Conservation (phyloP, 768 basidiomycete species). For the Hypsizygus marmoreus region DNA sequence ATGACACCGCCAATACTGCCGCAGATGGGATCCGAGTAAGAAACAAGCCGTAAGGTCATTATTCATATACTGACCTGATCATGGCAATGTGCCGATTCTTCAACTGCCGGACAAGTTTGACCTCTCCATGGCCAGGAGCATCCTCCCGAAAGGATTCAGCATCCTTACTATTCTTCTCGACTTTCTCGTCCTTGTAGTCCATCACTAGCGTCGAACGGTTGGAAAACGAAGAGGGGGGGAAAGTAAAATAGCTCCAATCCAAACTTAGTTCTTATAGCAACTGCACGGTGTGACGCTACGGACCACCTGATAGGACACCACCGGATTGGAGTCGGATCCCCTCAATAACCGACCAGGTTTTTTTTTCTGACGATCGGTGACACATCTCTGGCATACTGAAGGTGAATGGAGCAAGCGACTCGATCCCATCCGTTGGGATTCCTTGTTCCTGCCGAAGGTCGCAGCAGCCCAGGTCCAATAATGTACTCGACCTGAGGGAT, state of each 20-base stretch:
- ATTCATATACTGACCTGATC: constrained; percentile 54
- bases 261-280: no score
- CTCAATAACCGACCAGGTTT: background rate
- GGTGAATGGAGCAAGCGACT: no score
- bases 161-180: constrained; percentile 17
- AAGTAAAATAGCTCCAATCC: no score
- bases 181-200: constrained; percentile 17
- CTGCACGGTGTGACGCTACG: background rate
- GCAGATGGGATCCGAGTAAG: constrained; percentile 1
- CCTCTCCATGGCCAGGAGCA: constrained; percentile 17
- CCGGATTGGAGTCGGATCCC: background rate
- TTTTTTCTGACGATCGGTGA: no score
- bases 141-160: constrained; percentile 20
- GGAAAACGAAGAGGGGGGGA: no score
- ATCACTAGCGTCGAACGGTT: no score
- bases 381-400: no score
- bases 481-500: no score
- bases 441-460: background rate
- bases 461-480: background rate
- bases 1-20: constrained; percentile 63
- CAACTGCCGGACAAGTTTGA: constrained; percentile 56
- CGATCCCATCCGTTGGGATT: no score
- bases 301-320: background rate
- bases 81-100: constrained; percentile 82
- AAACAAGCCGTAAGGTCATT: background rate